phyloP scores from a whole-genome alignment of 345 rosid genomes.

The Pelargonium nanum region DNA sequence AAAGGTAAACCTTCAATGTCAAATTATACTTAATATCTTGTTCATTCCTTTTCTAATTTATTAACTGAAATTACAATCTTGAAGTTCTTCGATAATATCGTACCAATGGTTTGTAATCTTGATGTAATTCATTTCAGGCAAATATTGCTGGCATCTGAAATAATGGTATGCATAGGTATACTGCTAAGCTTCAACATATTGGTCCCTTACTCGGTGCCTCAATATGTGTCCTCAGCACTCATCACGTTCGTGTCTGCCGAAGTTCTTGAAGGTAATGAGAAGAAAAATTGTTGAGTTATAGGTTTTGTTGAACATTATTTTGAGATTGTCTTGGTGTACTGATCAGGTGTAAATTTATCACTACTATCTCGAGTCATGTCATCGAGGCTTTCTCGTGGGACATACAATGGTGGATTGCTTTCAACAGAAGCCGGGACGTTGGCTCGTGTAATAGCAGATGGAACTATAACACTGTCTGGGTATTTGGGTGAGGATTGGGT shows the following conservation, averaged over 20 bases:
- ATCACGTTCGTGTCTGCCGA: conserved; percentile 90
- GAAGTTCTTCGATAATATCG: too few relatives aligned
- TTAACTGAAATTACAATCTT: too few relatives aligned
- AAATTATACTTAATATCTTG: not conserved
- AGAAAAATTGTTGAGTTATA: not conserved
- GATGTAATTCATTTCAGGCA: conserved; percentile 41
- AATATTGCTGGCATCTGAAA: conserved; percentile 89
- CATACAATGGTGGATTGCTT: conserved; percentile 91
- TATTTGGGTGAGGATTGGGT: conserved; percentile 62
- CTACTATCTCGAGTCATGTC: conserved; percentile 96
- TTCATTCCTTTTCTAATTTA: not conserved
- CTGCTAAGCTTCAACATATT: conserved; percentile 70
- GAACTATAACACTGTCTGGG: conserved; percentile 81
- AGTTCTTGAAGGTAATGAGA: conserved; percentile 82
- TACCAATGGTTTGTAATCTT: not conserved
- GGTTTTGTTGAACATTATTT: too few relatives aligned
- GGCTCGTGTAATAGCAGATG: conserved; percentile 93
- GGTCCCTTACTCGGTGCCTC: conserved; percentile 64
- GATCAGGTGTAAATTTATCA: conserved; percentile 82
- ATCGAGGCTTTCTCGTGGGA: conserved; percentile 88
- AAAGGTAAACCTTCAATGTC: conserved; percentile 42
- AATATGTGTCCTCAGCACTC: conserved; percentile 85
- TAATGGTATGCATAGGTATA: conserved; percentile 68
- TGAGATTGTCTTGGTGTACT: not conserved
- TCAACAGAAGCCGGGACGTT: conserved; percentile 95